phyloP scores from a whole-genome alignment of 345 rosid genomes.

The Eucalyptus victrix region DNA sequence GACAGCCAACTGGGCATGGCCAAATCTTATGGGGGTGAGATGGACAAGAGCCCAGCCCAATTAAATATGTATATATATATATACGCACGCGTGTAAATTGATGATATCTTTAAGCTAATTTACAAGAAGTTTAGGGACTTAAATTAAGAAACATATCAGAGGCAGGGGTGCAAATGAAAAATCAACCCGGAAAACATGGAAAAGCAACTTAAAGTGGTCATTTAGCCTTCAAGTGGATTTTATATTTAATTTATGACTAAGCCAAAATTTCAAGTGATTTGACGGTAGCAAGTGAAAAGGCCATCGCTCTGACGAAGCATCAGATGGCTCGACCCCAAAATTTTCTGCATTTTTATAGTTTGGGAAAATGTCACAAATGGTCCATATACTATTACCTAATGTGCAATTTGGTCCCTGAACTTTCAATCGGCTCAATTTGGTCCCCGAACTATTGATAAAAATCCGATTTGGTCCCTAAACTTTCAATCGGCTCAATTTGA shows the following conservation, averaged over 20 bases:
- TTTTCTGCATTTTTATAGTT: not conserved
- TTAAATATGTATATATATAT: not conserved
- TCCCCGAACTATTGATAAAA: too few relatives aligned
- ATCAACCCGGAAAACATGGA: not conserved
- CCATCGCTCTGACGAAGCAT: not conserved
- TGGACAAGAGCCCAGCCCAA: not conserved
- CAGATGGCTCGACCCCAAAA: not conserved
- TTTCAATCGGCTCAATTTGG: too few relatives aligned
- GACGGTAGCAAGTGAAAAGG: too few relatives aligned
- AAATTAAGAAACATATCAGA: not conserved
- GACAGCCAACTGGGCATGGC: not conserved
- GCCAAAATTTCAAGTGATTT: not conserved
- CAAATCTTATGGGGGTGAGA: not conserved
- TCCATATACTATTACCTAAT: too few relatives aligned
- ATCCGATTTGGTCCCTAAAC: too few relatives aligned
- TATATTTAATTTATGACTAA: not conserved
- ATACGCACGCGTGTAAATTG: accelerated
- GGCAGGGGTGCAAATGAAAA: not conserved
- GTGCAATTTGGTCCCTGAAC: too few relatives aligned
- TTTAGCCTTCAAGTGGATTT: not conserved
- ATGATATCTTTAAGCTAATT: not conserved
- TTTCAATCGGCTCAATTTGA: too few relatives aligned
- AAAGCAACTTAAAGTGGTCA: not conserved
- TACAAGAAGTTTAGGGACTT: not conserved
- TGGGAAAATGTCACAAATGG: too few relatives aligned